Conservation (phyloP, 2,329 filamentous ascomycete species). For the Talaromyces sp. region DNA sequence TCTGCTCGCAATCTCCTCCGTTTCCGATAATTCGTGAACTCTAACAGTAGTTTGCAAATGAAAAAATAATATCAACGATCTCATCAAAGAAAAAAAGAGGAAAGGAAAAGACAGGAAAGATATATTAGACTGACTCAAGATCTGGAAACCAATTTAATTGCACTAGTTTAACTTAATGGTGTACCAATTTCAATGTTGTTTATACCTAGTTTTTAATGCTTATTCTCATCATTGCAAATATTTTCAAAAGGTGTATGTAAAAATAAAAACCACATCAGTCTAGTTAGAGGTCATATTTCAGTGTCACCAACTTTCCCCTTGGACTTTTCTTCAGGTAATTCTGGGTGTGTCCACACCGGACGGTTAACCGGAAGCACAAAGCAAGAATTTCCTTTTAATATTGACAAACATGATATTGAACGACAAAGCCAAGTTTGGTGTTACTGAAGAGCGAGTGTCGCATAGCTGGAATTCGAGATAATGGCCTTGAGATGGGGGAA, state of each 20-base stretch:
- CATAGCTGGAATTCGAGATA: background rate
- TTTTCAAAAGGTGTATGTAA: background rate
- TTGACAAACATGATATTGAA: background rate
- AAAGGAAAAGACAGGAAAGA: background rate
- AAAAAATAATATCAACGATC: too few species aligned
- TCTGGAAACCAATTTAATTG: background rate
- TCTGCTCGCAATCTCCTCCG: constrained; percentile 1
- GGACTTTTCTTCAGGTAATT: background rate
- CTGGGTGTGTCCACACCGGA: background rate
- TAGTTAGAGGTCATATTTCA: background rate
- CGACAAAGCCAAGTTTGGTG: background rate
- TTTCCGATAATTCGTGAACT: background rate
- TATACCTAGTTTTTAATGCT: background rate
- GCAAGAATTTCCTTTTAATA: background rate
- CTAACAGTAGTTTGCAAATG: too few species aligned
- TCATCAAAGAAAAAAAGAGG: too few species aligned
- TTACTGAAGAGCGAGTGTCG: background rate
- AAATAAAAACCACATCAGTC: background rate
- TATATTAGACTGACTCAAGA: background rate
- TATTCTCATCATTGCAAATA: background rate
- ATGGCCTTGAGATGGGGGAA: background rate
- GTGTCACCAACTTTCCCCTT: background rate
- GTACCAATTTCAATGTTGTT: background rate
- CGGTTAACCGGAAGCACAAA: background rate
- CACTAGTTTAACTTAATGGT: background rate